Base-by-base conservation (phyloP, 257 asterid species). In the Gentiana dahurica region DNA sequence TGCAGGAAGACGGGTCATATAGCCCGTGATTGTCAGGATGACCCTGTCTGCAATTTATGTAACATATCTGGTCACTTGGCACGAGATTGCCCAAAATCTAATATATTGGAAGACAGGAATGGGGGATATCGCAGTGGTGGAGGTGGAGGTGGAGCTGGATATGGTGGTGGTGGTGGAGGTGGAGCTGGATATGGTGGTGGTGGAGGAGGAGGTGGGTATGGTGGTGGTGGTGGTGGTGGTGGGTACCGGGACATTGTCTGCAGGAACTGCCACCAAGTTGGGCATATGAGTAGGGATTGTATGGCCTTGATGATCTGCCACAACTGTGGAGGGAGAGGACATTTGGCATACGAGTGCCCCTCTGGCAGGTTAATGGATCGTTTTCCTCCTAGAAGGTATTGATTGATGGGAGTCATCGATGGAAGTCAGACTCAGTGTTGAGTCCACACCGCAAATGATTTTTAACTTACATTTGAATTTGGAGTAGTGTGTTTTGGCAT, bases 281-380 rank as follows among this genome's bases (percentile, higher is more conserved):
- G 95, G 24, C 96, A 87, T 71, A 75, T 82, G 77, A 85, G 95
- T 58, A 65, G 93, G 70, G 96, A 88, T 60, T 88, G 95, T 70
- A 65, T 79, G 53, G 48, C 76, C 2, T 69, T 81, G 67, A 67
- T 81, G 58, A 77, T 88, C 36, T 88, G 96, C 66, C 95, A 81
- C 71, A 88, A 88, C 77, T 88, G 96, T 46, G 95, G 96, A 12
- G 96, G 96, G 12, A 73, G 95, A 63, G 96, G 96, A 51, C 96
- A 88, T 58, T 52, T 77, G 64, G 95, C 96, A 0, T 85, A 67
- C 36, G 94, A 88, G 62, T 88, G 96, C 35, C 96, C 96, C 5
- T 88, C 96, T 2, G 96, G 81, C 62, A 80, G 96, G 74, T 61
- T 84, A 53, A 54, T 85, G 76, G 93, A 86, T 61, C 89, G 86